phyloP scores from a whole-genome alignment of 2,329 filamentous ascomycete genomes.

The Hypocrella siamensis region DNA sequence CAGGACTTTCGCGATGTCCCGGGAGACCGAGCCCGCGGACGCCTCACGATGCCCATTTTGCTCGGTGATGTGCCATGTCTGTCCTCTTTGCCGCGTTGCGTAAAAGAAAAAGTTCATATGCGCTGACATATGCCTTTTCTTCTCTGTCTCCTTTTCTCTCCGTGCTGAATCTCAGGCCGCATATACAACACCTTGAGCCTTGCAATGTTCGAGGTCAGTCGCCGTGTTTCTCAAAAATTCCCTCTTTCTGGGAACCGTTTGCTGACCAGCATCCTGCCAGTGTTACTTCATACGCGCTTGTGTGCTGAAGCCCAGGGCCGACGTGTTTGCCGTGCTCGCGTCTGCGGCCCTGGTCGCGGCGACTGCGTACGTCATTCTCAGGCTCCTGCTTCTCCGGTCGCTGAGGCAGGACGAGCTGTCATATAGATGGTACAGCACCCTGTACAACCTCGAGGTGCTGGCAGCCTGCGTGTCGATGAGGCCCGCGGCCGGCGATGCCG shows the following conservation, averaged over 20 bases:
- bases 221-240: background rate
- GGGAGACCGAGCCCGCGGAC: background rate
- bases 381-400: background rate
- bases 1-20: slow-evolving; percentile 1
- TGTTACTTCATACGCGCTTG: background rate
- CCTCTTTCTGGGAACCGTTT: background rate
- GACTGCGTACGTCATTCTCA: background rate
- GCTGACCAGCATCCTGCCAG: background rate
- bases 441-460: slow-evolving; percentile 1
- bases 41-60: background rate
- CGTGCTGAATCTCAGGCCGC: background rate
- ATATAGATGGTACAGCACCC: background rate
- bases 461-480: background rate
- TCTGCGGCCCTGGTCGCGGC: background rate
- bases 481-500: background rate
- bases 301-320: background rate
- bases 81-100: background rate
- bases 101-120: background rate
- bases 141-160: background rate
- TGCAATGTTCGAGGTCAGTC: background rate
- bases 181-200: background rate
- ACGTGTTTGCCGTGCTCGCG: background rate
- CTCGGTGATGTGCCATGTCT: background rate
- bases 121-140: too few species aligned
- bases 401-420: slow-evolving; percentile 1